Evolutionary conservation across 2,329 filamentous ascomycete species (phyloP).

Genomic region (Calonectria montana): DNA sequence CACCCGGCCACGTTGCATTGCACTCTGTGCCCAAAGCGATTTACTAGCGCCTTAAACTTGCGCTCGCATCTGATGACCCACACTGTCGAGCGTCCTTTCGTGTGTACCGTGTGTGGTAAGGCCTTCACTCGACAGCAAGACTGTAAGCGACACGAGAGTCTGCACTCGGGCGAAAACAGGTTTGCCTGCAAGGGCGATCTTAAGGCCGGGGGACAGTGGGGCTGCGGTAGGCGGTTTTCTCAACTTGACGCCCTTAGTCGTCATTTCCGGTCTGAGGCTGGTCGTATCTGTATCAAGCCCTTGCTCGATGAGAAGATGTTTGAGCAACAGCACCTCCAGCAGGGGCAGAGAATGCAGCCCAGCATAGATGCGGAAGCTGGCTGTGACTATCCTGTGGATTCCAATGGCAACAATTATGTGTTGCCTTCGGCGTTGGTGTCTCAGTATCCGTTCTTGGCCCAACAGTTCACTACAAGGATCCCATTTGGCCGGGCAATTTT

Average conservation of each 20-base stretch:
- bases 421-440: slow-evolving; percentile 90
- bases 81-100: slow-evolving; percentile 96
- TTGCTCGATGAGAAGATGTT: slow-evolving; percentile 92
- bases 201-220: slow-evolving; percentile 86
- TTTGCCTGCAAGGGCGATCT: slow-evolving; percentile 96
- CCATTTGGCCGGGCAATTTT: no score
- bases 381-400: slow-evolving; percentile 67
- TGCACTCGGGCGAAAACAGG: slow-evolving; percentile 98
- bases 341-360: slow-evolving; percentile 77
- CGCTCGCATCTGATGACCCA: slow-evolving; percentile 96
- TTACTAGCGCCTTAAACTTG: slow-evolving; percentile 96
- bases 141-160: slow-evolving; percentile 93
- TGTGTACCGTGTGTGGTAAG: slow-evolving; percentile 96
- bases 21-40: slow-evolving; percentile 90
- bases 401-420: slow-evolving; percentile 68
- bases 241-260: slow-evolving; percentile 93
- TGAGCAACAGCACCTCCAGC: slow-evolving; percentile 80
- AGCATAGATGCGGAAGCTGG: slow-evolving; percentile 72
- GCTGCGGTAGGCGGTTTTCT: slow-evolving; percentile 91
- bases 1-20: slow-evolving; percentile 98
- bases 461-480: no score
- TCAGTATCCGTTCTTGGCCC: slow-evolving; percentile 93
- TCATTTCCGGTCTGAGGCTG: slow-evolving; percentile 96
- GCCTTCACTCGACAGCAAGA: slow-evolving; percentile 98
- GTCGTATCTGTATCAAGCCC: slow-evolving; percentile 96